A percentile compares a stretch with the other conserved stretches of the same genome.
These are phyloP conservation scores for Pseudogymnoascus sp. DNA, from an alignment of 2,329 filamentous ascomycete genomes.

Conservation along the genomic window DNA sequence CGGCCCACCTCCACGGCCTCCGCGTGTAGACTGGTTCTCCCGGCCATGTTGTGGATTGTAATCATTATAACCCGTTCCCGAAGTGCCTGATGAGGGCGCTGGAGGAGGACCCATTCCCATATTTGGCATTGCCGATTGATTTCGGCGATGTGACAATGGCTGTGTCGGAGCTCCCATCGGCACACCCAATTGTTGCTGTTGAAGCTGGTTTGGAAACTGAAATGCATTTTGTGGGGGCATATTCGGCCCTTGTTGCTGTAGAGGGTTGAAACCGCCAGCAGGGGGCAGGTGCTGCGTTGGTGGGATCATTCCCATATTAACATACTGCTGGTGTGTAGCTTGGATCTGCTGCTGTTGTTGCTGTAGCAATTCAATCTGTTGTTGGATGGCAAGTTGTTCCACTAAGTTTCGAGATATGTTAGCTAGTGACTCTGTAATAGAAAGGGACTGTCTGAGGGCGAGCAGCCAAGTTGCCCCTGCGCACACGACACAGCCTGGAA, in stretches of 20 bases:
- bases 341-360: slow-evolving; percentile 98
- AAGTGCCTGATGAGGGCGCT: slow-evolving; percentile 80
- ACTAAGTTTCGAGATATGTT: slow-evolving; percentile 44
- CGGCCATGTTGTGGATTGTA: slow-evolving; percentile 40
- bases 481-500: slow-evolving; percentile 13
- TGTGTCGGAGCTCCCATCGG: slow-evolving; percentile 71
- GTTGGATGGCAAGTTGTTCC: slow-evolving; percentile 95
- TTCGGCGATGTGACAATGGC: slow-evolving; percentile 83
- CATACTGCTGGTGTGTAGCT: slow-evolving; percentile 92
- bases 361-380: slow-evolving; percentile 95
- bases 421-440: neutral
- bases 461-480: neutral
- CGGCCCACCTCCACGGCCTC: slow-evolving; percentile 64
- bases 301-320: slow-evolving; percentile 92
- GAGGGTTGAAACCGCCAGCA: slow-evolving; percentile 64
- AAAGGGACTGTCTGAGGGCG: neutral
- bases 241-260: slow-evolving; percentile 73
- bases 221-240: slow-evolving; percentile 75
- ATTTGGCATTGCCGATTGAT: slow-evolving; percentile 91
- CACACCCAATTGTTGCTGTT: slow-evolving; percentile 63
- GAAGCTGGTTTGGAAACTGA: slow-evolving; percentile 76
- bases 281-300: slow-evolving; percentile 72
- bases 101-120: slow-evolving; percentile 85
- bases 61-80: slow-evolving; percentile 71
- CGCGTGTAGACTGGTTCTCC: slow-evolving; percentile 63